phyloP scores from a whole-genome alignment of 108 stramenopile species.

The Schizochytrium sp. region DNA sequence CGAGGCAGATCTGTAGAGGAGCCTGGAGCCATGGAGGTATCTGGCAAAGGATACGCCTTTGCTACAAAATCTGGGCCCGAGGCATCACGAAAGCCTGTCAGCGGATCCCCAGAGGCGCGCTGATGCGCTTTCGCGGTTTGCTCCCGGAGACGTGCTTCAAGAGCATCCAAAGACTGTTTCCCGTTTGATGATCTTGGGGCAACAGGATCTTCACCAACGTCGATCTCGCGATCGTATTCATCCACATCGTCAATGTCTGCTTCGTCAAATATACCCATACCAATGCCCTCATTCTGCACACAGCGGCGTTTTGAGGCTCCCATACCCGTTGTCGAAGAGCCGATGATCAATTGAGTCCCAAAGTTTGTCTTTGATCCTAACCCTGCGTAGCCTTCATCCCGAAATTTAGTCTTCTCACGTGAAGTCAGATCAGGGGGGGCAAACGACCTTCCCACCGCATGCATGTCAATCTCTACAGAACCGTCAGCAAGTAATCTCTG shows the following conservation, averaged over 20 bases:
- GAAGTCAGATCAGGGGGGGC: neutral
- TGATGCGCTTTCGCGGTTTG: neutral
- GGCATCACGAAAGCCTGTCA: neutral
- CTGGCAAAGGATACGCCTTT: neutral
- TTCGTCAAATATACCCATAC: neutral
- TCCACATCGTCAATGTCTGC: conserved; percentile 22
- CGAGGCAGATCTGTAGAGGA: neutral
- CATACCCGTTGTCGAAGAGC: neutral
- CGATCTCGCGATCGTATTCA: neutral
- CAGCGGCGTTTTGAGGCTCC: neutral
- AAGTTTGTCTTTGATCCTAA: neutral
- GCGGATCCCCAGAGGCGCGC: neutral
- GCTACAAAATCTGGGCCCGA: neutral
- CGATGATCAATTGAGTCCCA: neutral
- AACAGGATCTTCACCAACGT: neutral
- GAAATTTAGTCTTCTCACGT: neutral
- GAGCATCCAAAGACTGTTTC: neutral
- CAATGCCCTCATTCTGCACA: neutral
- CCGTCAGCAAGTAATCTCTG: neutral
- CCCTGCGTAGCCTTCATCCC: neutral
- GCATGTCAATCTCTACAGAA: neutral
- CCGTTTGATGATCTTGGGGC: neutral
- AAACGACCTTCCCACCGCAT: neutral
- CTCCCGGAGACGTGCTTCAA: neutral
- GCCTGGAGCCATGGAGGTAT: neutral